Base-by-base conservation (phyloP, 345 rosid genomes). In the Euphorbia pulcherrima region DNA sequence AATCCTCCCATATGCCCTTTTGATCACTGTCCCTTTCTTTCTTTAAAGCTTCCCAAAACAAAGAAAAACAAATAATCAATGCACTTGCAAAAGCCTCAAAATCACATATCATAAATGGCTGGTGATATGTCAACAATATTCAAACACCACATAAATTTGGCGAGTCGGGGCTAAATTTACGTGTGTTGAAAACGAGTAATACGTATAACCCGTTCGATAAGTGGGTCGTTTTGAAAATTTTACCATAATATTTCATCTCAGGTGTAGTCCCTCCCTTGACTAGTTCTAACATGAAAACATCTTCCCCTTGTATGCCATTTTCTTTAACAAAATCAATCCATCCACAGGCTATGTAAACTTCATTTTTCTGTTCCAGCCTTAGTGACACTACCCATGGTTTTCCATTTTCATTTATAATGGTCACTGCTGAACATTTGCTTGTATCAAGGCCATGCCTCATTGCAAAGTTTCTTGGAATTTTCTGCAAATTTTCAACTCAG, bases 391-490 rank as follows among this genome's bases (percentile, higher is more conserved):
- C 2, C 61, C 62, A 71, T 30, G 30, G 21, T 6, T 47, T 71
- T 64, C 63, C 74, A 29, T 3, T 40, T 40, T 62, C 74, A 16
- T 71, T 47, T 41, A 3, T 27, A 54, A 71, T 62, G 62, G 33
- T 64, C 68, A 63, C 8, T 24, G 30, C 26, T n/a, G 53, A 26
- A 54, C 26, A 1, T 63, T 40, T 37, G 23, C 62, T 28, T 2
- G 40, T 26, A 39, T 1, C 17, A 53, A 71, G 62, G 33, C 41
- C 62, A 71, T 21, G 6, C 16, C 8, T 27, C 26, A 2, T 27
- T 0, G 48, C 74, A 13, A 63, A 62, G 8, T 54, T 8, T 21
- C n/a, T 63, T 7, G 68, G 74, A 39, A 70, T 40, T 37, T 29
- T 33, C 74, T 70, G 68, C 74, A 70, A 14, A 44, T 44, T 44